phyloP scores from a whole-genome alignment of 129 eudicot genomes.

The Glebionis coronaria region DNA sequence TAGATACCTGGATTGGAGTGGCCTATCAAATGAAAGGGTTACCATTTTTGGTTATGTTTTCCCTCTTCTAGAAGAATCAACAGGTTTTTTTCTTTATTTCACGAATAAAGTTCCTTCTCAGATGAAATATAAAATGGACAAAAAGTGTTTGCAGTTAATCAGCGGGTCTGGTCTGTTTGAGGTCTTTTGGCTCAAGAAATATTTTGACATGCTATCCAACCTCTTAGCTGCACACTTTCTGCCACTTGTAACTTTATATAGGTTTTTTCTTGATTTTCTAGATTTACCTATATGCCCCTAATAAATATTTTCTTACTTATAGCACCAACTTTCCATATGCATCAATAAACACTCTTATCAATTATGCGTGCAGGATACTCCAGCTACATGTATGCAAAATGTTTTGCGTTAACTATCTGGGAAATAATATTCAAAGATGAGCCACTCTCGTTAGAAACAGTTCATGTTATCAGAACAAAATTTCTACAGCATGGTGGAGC shows the following conservation, averaged over 20 bases:
- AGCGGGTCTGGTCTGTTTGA: too few relatives aligned
- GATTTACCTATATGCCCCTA: not conserved
- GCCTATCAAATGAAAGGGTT: not conserved
- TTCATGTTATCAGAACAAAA: slow-evolving; percentile 64
- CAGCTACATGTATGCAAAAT: slow-evolving; percentile 95
- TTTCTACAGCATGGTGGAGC: slow-evolving; percentile 91
- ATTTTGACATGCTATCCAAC: too few relatives aligned
- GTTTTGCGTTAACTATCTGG: slow-evolving; percentile 92
- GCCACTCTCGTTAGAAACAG: slow-evolving; percentile 68
- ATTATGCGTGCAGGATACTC: slow-evolving; percentile 55
- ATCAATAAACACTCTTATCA: not conserved
- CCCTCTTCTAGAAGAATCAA: not conserved
- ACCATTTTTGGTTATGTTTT: not conserved
- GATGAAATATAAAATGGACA: too few relatives aligned
- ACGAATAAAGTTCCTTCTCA: too few relatives aligned
- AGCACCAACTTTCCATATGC: not conserved
- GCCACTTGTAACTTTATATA: too few relatives aligned
- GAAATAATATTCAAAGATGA: slow-evolving; percentile 67
- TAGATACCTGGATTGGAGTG: too few relatives aligned
- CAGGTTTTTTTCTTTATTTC: not conserved
- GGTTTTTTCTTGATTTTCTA: too few relatives aligned
- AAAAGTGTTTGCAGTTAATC: too few relatives aligned
- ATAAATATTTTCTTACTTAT: not conserved
- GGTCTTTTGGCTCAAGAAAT: not conserved
- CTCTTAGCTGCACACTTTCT: too few relatives aligned